These are phyloP conservation scores for Fusarium dimerum DNA, from an alignment of 2,329 filamentous ascomycete genomes.

Conservation along the genomic window DNA sequence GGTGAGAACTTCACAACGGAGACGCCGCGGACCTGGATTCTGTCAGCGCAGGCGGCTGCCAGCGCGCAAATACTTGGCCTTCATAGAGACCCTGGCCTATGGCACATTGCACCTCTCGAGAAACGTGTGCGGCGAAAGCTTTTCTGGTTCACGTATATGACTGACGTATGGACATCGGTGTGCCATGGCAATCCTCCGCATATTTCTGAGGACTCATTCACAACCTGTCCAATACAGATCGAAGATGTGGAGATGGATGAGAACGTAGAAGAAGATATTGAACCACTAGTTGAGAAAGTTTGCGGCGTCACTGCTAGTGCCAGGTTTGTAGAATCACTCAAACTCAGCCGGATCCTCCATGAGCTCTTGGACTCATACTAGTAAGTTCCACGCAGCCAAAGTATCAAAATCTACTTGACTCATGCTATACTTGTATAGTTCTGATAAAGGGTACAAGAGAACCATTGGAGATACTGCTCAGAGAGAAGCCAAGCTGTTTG, in stretches of 20 bases:
- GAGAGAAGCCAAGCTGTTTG: conserved; percentile 4
- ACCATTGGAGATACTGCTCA: conserved; percentile 2
- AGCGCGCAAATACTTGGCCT: conserved; percentile 40
- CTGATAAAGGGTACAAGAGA: conserved; percentile 7
- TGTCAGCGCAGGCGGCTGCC: conserved; percentile 37
- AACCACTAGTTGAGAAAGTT: background rate
- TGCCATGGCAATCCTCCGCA: conserved; percentile 42
- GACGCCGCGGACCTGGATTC: conserved; percentile 39
- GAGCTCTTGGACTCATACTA: conserved; percentile 10
- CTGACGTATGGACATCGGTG: conserved; percentile 40
- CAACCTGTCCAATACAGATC: conserved; percentile 32
- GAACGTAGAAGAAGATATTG: conserved; percentile 12
- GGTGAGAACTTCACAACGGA: conserved; percentile 39
- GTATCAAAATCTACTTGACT: background rate
- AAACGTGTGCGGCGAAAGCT: conserved; percentile 35
- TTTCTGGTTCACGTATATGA: conserved; percentile 38
- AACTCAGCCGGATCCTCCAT: conserved; percentile 13
- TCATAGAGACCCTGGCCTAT: conserved; percentile 36
- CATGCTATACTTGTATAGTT: background rate
- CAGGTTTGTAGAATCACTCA: conserved; percentile 27
- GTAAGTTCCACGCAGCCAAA: background rate
- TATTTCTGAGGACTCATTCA: conserved; percentile 35
- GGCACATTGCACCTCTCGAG: conserved; percentile 38
- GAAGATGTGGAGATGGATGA: conserved; percentile 38
- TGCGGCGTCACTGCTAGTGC: conserved; percentile 25